A percentile compares a stretch with the other conserved stretches of the same genome.
These are phyloP conservation scores for Ophiostoma novo-ulmi DNA, from an alignment of 2,329 filamentous ascomycete species.

Conservation along the genomic window DNA sequence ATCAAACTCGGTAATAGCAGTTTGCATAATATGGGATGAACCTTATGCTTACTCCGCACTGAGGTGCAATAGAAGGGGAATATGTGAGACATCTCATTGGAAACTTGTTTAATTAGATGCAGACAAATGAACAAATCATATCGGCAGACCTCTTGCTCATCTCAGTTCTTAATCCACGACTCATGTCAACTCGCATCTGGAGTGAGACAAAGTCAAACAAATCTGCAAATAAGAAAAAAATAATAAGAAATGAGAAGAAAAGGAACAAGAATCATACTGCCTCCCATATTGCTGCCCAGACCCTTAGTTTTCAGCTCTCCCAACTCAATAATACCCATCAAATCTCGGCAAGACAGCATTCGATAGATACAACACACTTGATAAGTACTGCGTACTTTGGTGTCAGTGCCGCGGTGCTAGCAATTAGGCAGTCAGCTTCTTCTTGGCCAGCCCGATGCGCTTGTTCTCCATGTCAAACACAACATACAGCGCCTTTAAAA, in stretches of 20 bases:
- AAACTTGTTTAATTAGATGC: background rate
- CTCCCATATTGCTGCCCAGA: background rate
- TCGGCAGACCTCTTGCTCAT: background rate
- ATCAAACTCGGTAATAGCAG: background rate
- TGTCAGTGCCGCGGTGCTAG: too few species aligned
- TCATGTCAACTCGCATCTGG: background rate
- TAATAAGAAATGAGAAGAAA: background rate
- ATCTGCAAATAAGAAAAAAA: background rate
- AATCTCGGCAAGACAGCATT: background rate
- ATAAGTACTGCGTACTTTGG: too few species aligned
- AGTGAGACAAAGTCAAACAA: background rate
- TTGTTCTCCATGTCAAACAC: constrained; percentile 58
- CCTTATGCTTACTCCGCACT: too few species aligned
- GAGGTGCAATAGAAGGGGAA: background rate
- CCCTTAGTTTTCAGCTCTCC: background rate
- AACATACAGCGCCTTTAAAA: constrained; percentile 72
- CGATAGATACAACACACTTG: too few species aligned
- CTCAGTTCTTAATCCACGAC: background rate
- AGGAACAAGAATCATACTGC: background rate
- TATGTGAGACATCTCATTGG: background rate
- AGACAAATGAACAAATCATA: background rate
- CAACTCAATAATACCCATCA: background rate
- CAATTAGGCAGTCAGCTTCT: constrained; percentile 33
- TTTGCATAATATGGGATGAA: background rate
- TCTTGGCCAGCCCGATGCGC: constrained; percentile 45